Evolutionary conservation across 108 stramenopile species (phyloP).

Genomic region (Pseudonitzschia delicatissima): DNA sequence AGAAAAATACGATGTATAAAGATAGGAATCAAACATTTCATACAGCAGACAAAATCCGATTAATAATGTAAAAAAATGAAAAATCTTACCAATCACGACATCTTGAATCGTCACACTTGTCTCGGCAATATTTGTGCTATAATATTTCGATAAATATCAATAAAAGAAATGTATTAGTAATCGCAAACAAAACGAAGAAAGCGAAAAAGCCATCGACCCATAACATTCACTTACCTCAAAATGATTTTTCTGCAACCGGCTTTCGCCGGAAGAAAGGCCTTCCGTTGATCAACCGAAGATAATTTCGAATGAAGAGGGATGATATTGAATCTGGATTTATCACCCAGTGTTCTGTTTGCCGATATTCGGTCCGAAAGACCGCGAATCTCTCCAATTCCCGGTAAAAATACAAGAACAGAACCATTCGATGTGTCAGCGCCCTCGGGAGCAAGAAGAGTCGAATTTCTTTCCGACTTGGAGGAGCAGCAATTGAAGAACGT

Average conservation of each 20-base stretch:
- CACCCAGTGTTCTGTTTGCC: constrained; percentile 47
- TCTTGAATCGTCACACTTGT: constrained; percentile 96
- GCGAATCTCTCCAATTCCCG: constrained; percentile 92
- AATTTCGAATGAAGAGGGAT: constrained; percentile 77
- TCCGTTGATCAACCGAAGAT: constrained; percentile 64
- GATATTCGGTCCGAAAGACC: constrained; percentile 64
- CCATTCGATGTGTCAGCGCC: constrained; percentile 48
- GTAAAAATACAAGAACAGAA: constrained; percentile 87
- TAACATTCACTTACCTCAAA: constrained; percentile 20
- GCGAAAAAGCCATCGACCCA: neutral
- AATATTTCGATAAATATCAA: neutral
- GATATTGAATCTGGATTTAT: constrained; percentile 42
- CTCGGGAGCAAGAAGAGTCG: constrained; percentile 38
- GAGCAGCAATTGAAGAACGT: constrained; percentile 55
- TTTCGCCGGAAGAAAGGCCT: constrained; percentile 52
- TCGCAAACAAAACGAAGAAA: neutral
- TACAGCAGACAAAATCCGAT: neutral
- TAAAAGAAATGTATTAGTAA: neutral
- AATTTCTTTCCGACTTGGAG: constrained; percentile 27
- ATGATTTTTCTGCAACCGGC: constrained; percentile 75
- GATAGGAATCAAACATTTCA: neutral
- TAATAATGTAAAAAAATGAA: neutral
- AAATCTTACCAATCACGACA: constrained; percentile 60
- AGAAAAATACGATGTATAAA: neutral
- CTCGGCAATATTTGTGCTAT: constrained; percentile 79